These are phyloP conservation scores for Lodderomyces orthopsilosis DNA, from an alignment of 1,139 yeast genomes.

Conservation along the genomic window DNA sequence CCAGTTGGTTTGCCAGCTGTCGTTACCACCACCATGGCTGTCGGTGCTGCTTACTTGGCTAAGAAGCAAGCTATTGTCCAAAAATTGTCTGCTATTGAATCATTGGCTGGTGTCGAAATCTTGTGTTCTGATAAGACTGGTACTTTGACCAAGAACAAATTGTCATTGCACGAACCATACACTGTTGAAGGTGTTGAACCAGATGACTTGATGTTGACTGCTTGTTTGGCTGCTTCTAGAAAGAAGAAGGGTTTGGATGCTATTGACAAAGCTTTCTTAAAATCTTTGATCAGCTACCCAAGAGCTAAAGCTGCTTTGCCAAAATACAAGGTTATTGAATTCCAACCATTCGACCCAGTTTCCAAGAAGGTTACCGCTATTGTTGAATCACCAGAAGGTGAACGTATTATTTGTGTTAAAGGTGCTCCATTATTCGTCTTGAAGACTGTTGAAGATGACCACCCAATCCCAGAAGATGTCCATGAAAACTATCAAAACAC, in stretches of 20 bases:
- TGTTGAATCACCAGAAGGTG: constrained; percentile 95
- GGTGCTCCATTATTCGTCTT: constrained; percentile 96
- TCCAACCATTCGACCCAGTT: constrained; percentile 97
- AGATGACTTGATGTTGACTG: constrained; percentile 96
- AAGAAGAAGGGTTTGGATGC: constrained; percentile 99
- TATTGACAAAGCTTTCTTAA: constrained; percentile 95
- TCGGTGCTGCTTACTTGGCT: constrained; percentile 99
- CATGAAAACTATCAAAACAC: constrained; percentile 95
- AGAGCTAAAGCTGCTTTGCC: constrained; percentile 93
- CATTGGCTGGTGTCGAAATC: constrained; percentile 98
- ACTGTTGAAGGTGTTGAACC: constrained; percentile 99
- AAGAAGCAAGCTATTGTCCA: constrained; percentile 98
- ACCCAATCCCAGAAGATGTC: constrained; percentile 93
- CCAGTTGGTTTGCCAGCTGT: constrained; percentile 99
- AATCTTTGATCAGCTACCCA: constrained; percentile 83
- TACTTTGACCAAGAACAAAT: constrained; percentile 97
- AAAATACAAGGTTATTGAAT: constrained; percentile 91
- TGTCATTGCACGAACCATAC: constrained; percentile 96
- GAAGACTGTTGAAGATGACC: constrained; percentile 95
- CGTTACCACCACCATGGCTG: constrained; percentile 99
- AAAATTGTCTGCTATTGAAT: constrained; percentile 96
- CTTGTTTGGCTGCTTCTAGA: constrained; percentile 97
- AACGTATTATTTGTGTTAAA: constrained; percentile 92
- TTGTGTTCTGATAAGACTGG: constrained; percentile 99
- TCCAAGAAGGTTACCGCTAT: constrained; percentile 95